Percentiles rank a stretch among this genome's conserved stretches.
phyloP scores from a whole-genome alignment of 2,329 filamentous ascomycete genomes.

The Aspergillus chevalieri region DNA sequence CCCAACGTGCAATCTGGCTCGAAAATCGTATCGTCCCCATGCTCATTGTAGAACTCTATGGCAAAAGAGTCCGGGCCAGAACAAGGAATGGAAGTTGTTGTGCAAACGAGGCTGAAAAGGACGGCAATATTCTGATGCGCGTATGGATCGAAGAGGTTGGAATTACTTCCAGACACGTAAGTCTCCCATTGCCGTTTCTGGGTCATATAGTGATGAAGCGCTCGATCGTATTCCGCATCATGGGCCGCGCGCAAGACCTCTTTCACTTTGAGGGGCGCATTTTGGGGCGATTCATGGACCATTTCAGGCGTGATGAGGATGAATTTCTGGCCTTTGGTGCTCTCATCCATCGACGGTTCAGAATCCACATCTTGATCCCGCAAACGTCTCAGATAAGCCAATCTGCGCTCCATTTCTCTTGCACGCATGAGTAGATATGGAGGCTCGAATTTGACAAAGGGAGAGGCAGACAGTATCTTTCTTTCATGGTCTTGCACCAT shows the following conservation, averaged over 20 bases:
- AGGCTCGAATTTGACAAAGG: constrained; percentile 91
- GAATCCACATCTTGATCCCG: constrained; percentile 59
- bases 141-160: constrained; percentile 87
- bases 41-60: constrained; percentile 89
- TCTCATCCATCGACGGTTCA: constrained; percentile 51
- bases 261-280: constrained; percentile 77
- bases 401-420: constrained; percentile 78
- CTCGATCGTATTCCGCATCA: constrained; percentile 94
- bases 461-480: constrained; percentile 87
- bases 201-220: constrained; percentile 84
- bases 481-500: constrained; percentile 91
- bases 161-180: constrained; percentile 72
- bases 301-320: constrained; percentile 91
- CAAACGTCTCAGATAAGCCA: constrained; percentile 75
- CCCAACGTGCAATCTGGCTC: constrained; percentile 85
- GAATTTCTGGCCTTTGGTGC: constrained; percentile 64
- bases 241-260: constrained; percentile 93
- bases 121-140: constrained; percentile 96
- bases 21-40: constrained; percentile 63
- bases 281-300: constrained; percentile 77
- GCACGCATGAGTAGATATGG: constrained; percentile 90
- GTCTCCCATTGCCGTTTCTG: constrained; percentile 96
- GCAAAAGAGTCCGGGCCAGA: constrained; percentile 84
- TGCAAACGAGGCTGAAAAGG: constrained; percentile 88
- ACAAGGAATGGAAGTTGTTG: constrained; percentile 86